A percentile compares a stretch with the other conserved stretches of the same genome.
These are phyloP conservation scores for Dictyostelium brefeldianum DNA, from an alignment of 78 protist species.

Conservation along the genomic window DNA sequence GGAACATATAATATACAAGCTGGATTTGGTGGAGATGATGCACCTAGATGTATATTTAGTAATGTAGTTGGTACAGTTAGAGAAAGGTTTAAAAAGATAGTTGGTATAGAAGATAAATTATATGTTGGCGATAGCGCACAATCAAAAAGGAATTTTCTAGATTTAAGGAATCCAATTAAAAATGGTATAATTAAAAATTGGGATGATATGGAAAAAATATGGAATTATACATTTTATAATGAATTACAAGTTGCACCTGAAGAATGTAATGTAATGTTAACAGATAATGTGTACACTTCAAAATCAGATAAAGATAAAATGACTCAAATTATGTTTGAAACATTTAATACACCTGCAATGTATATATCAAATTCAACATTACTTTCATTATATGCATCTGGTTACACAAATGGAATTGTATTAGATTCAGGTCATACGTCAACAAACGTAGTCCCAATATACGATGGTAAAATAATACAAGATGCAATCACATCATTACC, in stretches of 20 bases:
- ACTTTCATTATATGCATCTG: conserved; percentile 90
- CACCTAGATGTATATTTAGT: not conserved
- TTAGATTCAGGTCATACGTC: conserved; percentile 91
- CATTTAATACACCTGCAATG: conserved; percentile 67
- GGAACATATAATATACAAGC: not conserved
- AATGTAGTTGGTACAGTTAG: not conserved
- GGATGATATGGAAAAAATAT: conserved; percentile 2
- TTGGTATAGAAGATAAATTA: too few species aligned
- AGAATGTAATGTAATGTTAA: not conserved
- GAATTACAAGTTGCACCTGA: not conserved
- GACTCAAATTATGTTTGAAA: not conserved
- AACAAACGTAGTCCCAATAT: conserved; percentile 90
- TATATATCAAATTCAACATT: conserved; percentile 70
- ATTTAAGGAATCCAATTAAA: conserved; percentile 60
- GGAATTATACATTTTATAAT: not conserved
- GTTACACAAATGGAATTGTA: conserved; percentile 90
- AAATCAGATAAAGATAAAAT: not conserved
- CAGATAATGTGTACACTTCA: not conserved
- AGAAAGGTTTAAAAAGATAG: not conserved
- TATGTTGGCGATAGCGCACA: not conserved
- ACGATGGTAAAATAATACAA: conserved; percentile 84
- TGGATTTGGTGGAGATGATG: not conserved
- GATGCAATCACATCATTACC: conserved; percentile 76
- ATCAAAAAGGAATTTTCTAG: not conserved
- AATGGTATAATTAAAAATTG: conserved; percentile 13